Evolutionary conservation across 495 filamentous ascomycete genomes (phyloP).

Genomic region (Copromyces sp.): DNA sequence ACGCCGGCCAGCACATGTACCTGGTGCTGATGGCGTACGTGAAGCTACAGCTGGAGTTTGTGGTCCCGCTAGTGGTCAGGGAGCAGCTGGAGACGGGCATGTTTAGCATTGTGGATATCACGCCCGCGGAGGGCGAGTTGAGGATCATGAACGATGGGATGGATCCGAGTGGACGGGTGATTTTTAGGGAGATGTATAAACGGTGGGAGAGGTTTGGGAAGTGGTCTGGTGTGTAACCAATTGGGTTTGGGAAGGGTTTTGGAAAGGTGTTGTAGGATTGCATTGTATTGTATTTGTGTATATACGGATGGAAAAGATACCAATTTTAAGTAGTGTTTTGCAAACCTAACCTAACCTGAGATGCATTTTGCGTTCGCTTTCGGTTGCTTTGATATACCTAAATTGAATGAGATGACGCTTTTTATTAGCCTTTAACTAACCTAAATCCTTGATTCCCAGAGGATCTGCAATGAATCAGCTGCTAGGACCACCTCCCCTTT

Average conservation of each 20-base stretch:
- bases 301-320: background rate
- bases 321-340: background rate
- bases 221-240: slow-evolving; percentile 48
- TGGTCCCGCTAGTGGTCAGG: slow-evolving; percentile 44
- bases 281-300: background rate
- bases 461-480: background rate
- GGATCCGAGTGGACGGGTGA: slow-evolving; percentile 54
- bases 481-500: background rate
- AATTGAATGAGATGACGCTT: background rate
- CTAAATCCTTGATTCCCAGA: background rate
- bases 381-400: background rate
- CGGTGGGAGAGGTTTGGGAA: slow-evolving; percentile 60
- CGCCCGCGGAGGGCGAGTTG: slow-evolving; percentile 48
- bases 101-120: slow-evolving; percentile 60
- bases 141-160: slow-evolving; percentile 57
- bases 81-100: slow-evolving; percentile 61
- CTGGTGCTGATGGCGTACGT: slow-evolving; percentile 64
- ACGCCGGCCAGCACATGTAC: slow-evolving; percentile 65
- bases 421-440: background rate
- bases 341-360: background rate
- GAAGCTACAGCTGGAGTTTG: slow-evolving; percentile 47
- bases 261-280: background rate
- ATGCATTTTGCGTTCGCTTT: background rate
- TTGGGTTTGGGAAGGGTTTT: background rate
- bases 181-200: slow-evolving; percentile 63